Percentiles rank a stretch among this genome's conserved stretches.
phyloP scores from a whole-genome alignment of 257 asterid species.

The Ophiorrhiza pumila region DNA sequence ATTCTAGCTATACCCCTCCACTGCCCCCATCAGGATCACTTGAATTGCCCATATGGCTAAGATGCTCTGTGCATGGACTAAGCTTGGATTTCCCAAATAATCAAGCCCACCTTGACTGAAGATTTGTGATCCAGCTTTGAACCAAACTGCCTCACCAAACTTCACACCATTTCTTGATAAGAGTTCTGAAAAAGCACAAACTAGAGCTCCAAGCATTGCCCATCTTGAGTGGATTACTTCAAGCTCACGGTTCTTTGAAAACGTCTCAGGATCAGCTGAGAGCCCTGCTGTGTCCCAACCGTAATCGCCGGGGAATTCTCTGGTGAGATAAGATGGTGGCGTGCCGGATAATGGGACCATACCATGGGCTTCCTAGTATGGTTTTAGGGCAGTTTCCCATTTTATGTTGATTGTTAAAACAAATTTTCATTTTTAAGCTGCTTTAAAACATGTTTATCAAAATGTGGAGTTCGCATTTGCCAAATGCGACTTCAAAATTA shows the following conservation, averaged over 20 bases:
- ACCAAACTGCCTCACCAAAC: conserved; percentile 52
- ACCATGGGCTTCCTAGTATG: conserved; percentile 53
- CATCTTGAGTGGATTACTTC: conserved; percentile 49
- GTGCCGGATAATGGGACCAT: conserved; percentile 53
- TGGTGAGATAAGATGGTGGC: conserved; percentile 49
- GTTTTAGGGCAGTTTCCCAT: too few relatives aligned
- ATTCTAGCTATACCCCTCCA: conserved; percentile 55
- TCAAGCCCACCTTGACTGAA: conserved; percentile 48
- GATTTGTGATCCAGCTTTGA: conserved; percentile 52
- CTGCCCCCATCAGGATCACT: conserved; percentile 48
- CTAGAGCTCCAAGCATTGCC: conserved; percentile 54
- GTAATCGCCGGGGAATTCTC: conserved; percentile 55
- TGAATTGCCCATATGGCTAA: conserved; percentile 53
- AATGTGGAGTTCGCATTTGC: too few relatives aligned
- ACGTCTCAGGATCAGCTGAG: conserved; percentile 48
- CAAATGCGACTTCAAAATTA: too few relatives aligned
- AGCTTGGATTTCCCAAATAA: conserved; percentile 53
- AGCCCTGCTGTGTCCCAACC: conserved; percentile 60
- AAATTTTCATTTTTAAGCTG: too few relatives aligned
- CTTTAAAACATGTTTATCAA: too few relatives aligned
- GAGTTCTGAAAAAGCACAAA: conserved; percentile 41
- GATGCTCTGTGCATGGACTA: conserved; percentile 57
- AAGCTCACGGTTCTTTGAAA: conserved; percentile 45
- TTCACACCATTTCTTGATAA: conserved; percentile 41
- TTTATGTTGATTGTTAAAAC: too few relatives aligned